A percentile compares a stretch with the other conserved stretches of the same genome.
These are phyloP conservation scores for Kodamaea kaohsiungensis DNA, from an alignment of 805 yeast genomes.

Conservation along the genomic window DNA sequence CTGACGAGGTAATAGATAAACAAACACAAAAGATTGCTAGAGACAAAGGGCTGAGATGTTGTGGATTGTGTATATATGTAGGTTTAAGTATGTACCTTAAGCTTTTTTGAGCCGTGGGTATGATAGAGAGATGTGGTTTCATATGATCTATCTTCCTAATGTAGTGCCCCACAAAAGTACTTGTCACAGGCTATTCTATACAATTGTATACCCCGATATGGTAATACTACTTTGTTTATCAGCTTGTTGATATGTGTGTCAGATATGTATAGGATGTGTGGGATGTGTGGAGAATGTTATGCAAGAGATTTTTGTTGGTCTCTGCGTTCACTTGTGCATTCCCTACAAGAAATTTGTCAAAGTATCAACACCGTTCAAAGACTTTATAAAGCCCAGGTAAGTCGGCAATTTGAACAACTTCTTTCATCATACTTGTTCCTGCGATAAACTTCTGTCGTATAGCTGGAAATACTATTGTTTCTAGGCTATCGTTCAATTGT, in stretches of 20 bases:
- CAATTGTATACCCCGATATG: too few species aligned
- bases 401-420: conserved; percentile 83
- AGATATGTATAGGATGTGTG: too few species aligned
- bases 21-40: neutral
- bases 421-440: conserved; percentile 49
- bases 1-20: conserved; percentile 4
- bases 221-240: too few species aligned
- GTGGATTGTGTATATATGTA: neutral
- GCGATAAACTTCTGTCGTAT: conserved; percentile 66
- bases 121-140: too few species aligned
- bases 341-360: too few species aligned
- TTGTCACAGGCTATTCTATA: too few species aligned
- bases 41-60: neutral
- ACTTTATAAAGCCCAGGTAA: conserved; percentile 88
- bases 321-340: neutral
- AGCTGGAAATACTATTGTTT: conserved; percentile 63
- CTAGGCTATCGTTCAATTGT: conserved; percentile 41
- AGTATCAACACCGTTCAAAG: conserved; percentile 78
- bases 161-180: too few species aligned
- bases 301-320: neutral
- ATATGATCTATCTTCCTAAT: too few species aligned
- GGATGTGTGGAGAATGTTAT: too few species aligned
- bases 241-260: too few species aligned
- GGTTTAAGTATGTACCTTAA: neutral
- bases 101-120: neutral